Conservation (phyloP, 2,329 filamentous ascomycete species). For the Trichocomaceae sp. region DNA sequence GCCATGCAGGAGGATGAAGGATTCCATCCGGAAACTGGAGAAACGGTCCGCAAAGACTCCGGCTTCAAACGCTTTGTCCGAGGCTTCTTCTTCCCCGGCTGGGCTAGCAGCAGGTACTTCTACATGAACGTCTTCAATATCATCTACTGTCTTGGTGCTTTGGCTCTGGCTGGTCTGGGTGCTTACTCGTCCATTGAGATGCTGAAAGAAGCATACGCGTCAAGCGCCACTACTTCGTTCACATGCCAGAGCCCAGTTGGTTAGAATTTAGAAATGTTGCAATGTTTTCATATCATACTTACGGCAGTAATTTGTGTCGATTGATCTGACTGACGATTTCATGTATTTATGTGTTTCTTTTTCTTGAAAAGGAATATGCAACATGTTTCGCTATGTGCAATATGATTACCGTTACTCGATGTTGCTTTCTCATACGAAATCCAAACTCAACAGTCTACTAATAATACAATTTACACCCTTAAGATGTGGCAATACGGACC, state of each 20-base stretch:
- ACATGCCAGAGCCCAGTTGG: constrained; percentile 24
- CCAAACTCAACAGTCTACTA: too few species aligned
- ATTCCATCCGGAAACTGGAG: constrained; percentile 19
- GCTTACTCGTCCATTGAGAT: constrained; percentile 21
- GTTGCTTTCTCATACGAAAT: too few species aligned
- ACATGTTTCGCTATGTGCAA: neutral
- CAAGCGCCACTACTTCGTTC: constrained; percentile 22
- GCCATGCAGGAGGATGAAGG: constrained; percentile 23
- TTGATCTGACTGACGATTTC: neutral
- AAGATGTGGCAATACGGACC: too few species aligned
- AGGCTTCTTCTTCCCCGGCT: constrained; percentile 25
- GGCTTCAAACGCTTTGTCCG: constrained; percentile 16
- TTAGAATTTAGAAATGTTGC: neutral
- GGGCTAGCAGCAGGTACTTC: constrained; percentile 11
- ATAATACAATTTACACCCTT: too few species aligned
- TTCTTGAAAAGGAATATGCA: neutral
- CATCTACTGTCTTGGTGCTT: constrained; percentile 19
- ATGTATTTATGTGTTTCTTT: too few species aligned
- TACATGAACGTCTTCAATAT: constrained; percentile 22
- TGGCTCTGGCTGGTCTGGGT: constrained; percentile 21
- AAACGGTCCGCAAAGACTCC: constrained; percentile 14
- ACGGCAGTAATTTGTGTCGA: neutral
- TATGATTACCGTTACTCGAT: neutral
- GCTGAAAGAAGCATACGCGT: constrained; percentile 24
- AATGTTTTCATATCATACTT: neutral